Conservation (phyloP, 345 rosid genomes). For the Nasturtium officinale region DNA sequence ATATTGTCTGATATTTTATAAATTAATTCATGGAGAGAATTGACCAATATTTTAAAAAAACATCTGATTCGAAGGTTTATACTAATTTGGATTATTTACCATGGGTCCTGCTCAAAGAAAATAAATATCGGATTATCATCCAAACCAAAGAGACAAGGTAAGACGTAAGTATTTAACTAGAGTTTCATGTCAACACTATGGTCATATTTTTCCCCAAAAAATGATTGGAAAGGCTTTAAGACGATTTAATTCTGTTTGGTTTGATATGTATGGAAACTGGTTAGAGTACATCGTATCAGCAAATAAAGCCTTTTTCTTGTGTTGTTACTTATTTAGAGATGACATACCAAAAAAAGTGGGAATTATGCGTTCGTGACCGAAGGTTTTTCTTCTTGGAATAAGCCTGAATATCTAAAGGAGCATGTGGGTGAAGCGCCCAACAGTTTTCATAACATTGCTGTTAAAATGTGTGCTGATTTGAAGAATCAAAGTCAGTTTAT, state of each 20-base stretch:
- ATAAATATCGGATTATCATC: background rate
- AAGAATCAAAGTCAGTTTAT: no score
- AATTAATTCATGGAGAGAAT: no score
- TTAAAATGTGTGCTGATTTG: no score
- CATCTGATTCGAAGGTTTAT: background rate
- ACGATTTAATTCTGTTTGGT: background rate
- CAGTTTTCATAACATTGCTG: no score
- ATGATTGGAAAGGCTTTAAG: background rate
- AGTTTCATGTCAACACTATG: background rate
- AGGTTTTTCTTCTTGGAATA: background rate
- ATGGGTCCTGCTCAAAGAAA: background rate
- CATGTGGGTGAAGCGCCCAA: no score
- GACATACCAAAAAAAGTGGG: no score
- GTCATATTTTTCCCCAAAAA: background rate
- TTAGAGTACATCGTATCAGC: no score
- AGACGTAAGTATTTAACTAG: background rate
- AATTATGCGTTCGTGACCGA: background rate
- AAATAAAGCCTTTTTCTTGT: no score
- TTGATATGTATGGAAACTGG: background rate
- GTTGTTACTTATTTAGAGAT: background rate
- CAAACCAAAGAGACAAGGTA: background rate
- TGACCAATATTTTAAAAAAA: background rate
- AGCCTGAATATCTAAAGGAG: no score
- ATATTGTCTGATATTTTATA: no score
- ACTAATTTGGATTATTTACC: background rate